A percentile compares a stretch with the other conserved stretches of the same genome.
phyloP scores from a whole-genome alignment of 768 basidiomycete species.

The Clathrus columnatus region DNA sequence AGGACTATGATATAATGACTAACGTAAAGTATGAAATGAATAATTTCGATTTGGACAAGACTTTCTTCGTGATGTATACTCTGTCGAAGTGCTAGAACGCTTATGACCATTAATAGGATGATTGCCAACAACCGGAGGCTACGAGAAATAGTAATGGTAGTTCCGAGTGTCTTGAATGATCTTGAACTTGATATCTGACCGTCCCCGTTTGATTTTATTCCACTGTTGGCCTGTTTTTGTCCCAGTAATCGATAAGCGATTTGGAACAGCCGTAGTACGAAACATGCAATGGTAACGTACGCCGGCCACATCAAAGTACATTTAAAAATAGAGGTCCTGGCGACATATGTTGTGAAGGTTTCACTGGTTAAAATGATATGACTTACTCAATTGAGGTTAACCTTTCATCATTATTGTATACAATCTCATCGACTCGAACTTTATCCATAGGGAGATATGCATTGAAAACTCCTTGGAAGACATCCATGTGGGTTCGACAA shows the following conservation, averaged over 20 bases:
- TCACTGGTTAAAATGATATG: neutral
- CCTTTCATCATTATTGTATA: neutral
- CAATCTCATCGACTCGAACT: neutral
- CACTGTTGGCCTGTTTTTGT: neutral
- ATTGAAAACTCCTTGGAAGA: neutral
- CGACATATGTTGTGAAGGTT: neutral
- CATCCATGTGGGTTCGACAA: too few relatives aligned
- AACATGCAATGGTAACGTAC: neutral
- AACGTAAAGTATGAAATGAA: constrained; percentile 3
- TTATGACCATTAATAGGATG: neutral
- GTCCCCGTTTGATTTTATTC: neutral
- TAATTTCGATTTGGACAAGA: neutral
- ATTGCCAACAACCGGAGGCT: neutral
- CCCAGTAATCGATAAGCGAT: neutral
- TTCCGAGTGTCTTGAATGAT: neutral
- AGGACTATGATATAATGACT: neutral
- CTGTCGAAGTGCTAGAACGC: neutral
- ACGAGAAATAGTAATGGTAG: neutral
- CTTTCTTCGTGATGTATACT: neutral
- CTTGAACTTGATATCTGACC: neutral
- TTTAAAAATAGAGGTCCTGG: neutral
- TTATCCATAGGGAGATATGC: neutral
- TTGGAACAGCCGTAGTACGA: neutral
- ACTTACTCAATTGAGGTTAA: neutral
- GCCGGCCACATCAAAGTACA: neutral